A percentile compares a stretch with the other conserved stretches of the same genome.
Evolutionary conservation across 345 rosid species (phyloP).

Genomic region (Citrus medica): DNA sequence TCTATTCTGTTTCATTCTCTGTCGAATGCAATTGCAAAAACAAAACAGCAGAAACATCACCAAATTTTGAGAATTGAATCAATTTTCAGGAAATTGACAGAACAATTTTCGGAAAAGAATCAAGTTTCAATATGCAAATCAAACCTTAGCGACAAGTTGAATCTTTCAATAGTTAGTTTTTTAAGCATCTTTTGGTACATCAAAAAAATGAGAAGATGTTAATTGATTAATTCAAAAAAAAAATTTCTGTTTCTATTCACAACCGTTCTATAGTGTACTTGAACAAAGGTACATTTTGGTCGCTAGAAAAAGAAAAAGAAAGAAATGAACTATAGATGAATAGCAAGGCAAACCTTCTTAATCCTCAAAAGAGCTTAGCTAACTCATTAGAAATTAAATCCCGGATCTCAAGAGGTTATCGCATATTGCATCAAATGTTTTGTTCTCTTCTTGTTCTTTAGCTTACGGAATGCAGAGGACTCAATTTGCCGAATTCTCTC

Average conservation of each 20-base stretch:
- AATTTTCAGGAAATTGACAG: too few species aligned
- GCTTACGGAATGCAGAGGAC: conserved; percentile 70
- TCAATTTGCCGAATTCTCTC: conserved; percentile 93
- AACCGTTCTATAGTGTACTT: conserved; percentile 6
- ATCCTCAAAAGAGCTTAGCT: conserved; percentile 11
- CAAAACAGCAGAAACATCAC: not conserved
- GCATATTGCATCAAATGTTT: conserved; percentile 73
- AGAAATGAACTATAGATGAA: conserved; percentile 8
- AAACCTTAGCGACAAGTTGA: not conserved
- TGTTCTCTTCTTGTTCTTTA: conserved; percentile 76
- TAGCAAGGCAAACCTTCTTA: conserved; percentile 2
- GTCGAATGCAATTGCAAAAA: not conserved
- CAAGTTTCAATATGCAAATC: not conserved
- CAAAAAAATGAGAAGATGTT: conserved; percentile 8
- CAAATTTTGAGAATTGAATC: not conserved
- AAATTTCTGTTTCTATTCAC: conserved; percentile 27
- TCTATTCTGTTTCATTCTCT: not conserved
- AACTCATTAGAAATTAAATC: conserved; percentile 1
- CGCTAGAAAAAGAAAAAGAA: not conserved
- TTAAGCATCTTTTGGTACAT: conserved; percentile 1
- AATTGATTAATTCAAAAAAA: not conserved
- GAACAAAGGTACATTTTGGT: not conserved
- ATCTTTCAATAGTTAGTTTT: not conserved
- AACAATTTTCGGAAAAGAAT: too few species aligned
- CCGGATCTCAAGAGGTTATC: conserved; percentile 8